Percentiles rank a stretch among this genome's conserved stretches.
Evolutionary conservation across 257 asterid species (phyloP).

Genomic region (Galeopsis tetrahit): DNA sequence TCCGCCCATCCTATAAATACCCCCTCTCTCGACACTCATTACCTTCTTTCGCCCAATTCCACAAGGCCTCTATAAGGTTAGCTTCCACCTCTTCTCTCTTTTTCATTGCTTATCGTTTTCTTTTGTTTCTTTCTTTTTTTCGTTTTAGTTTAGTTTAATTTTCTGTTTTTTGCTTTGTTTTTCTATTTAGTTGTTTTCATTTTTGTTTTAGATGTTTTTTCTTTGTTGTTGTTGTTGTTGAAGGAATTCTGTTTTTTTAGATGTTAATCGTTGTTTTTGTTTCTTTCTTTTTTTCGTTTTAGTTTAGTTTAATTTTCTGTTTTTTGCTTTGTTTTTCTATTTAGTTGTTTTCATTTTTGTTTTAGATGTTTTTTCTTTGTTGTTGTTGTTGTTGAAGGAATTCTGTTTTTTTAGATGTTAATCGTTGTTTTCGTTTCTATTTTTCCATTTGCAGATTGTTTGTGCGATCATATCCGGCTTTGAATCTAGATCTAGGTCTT

Average conservation of each 20-base stretch:
- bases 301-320: background rate
- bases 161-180: background rate
- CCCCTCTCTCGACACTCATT: rapidly evolving
- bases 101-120: background rate
- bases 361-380: background rate
- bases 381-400: background rate
- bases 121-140: background rate
- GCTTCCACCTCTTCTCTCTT: conserved; percentile 15
- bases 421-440: background rate
- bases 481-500: conserved; percentile 33
- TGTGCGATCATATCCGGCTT: conserved; percentile 21
- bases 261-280: conserved; percentile 18
- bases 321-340: background rate
- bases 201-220: background rate
- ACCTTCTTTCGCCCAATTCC: conserved; percentile 44
- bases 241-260: background rate
- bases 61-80: conserved; percentile 38
- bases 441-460: conserved; percentile 38
- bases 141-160: background rate
- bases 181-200: background rate
- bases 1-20: conserved; percentile 52
- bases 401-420: background rate
- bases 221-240: background rate
- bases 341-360: background rate
- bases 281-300: background rate